Evolutionary conservation across 139 green algal species (phyloP), one percentile per base, ranked within the genome.

Genomic region (Asterochloris sp.): DNA sequence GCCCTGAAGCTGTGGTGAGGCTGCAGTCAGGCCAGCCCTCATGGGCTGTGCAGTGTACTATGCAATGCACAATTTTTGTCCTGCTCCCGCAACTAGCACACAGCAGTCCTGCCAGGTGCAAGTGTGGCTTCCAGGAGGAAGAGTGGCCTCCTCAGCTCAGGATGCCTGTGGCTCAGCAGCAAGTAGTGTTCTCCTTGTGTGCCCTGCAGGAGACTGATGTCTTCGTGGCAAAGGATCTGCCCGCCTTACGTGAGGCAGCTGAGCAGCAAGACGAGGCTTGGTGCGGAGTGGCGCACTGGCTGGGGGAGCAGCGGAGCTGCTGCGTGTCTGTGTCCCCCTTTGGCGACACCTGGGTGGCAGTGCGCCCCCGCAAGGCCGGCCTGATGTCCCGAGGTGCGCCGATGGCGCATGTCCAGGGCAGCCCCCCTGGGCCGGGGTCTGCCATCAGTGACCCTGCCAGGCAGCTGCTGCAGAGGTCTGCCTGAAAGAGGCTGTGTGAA

Each of bases 191-290:
- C 1, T 74, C 21, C 23, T 11, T 74, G 69, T 12, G 11, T 60
- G 16, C 61, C 19, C n/a, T 83, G 27, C 82, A 90, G 87, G 84
- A 89, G 64, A 82, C 86, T 29, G 21, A 74, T 0, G 84, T 91
- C 2, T 91, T 82, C 62, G n/a, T 77, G 11, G 83, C 82, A 13
- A 13, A 60, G 27, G 73, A 62, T 63, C 47, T 86, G 28, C 54
- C 78, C 10, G 24, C 54, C 15, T 74, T 91, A 14, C 17, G n/a
- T 0, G 81, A 79, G 0, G 75, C 78, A 13, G 81, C 88, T 14
- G 24, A n/a, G 0, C 54, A 74, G 2, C 74, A 71, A 2, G 68
- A 84, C 17, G 74, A 68, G n/a, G 86, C 84, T 15, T 91, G 88
- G 88, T 91, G 88, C 69, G 88, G 88, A 38, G 62, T 82, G 69